Conservation (phyloP, 805 yeast genomes). For the Barnettozyma sucrosica region DNA sequence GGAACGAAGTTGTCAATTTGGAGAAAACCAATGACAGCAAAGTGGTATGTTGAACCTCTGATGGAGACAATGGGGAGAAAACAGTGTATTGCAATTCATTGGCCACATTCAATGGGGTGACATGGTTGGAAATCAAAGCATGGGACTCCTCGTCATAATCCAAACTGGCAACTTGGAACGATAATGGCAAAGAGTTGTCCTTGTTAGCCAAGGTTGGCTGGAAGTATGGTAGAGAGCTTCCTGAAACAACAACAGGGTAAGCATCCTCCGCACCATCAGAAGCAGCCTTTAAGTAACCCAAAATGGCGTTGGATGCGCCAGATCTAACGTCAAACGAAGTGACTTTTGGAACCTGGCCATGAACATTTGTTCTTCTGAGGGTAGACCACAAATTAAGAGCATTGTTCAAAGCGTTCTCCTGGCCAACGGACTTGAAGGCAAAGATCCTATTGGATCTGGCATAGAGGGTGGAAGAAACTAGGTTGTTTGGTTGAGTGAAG, state of each 20-base stretch:
- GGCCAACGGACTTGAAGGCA: slow-evolving; percentile 64
- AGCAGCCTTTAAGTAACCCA: slow-evolving; percentile 52
- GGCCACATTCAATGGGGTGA: slow-evolving; percentile 56
- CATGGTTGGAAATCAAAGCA: slow-evolving; percentile 57
- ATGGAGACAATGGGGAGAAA: slow-evolving; percentile 54
- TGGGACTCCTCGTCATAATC: slow-evolving; percentile 54
- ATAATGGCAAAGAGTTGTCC: slow-evolving; percentile 43
- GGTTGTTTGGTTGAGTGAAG: slow-evolving; percentile 49
- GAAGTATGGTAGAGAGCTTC: slow-evolving; percentile 64
- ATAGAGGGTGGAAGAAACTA: slow-evolving; percentile 51
- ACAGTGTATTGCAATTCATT: slow-evolving; percentile 60
- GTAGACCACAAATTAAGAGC: slow-evolving; percentile 56
- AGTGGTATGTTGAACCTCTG: slow-evolving; percentile 65
- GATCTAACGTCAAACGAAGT: slow-evolving; percentile 63
- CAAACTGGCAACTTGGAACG: slow-evolving; percentile 71
- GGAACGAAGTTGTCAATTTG: slow-evolving; percentile 48
- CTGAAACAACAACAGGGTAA: slow-evolving; percentile 51
- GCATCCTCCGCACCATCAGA: slow-evolving; percentile 28
- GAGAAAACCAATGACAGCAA: slow-evolving; percentile 61
- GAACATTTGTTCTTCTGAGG: slow-evolving; percentile 40
- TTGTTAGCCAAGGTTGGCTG: slow-evolving; percentile 45
- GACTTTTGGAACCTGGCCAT: slow-evolving; percentile 48
- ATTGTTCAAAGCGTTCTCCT: slow-evolving; percentile 54
- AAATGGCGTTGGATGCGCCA: slow-evolving; percentile 76
- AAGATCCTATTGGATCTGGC: slow-evolving; percentile 48